Conservation (phyloP, 805 yeast genomes). For the Myxozyma udenii region DNA sequence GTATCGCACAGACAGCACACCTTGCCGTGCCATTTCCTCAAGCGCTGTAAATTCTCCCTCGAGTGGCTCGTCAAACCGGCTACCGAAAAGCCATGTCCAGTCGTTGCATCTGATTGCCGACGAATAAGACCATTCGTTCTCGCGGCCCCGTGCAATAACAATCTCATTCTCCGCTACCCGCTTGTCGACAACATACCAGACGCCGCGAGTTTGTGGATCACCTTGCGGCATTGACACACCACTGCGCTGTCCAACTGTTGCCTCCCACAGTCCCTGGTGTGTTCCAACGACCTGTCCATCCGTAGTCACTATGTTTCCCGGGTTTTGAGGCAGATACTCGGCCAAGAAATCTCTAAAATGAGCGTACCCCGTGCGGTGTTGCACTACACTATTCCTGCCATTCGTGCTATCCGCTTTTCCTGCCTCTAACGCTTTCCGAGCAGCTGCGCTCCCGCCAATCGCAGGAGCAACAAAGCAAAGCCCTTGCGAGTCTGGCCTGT, state of each 20-base stretch:
- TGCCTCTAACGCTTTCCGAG: conserved; percentile 5
- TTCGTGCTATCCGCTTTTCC: conserved; percentile 2
- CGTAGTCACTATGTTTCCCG: conserved; percentile 76
- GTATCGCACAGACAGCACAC: conserved; percentile 54
- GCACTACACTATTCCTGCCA: no score
- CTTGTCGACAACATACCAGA: conserved; percentile 85
- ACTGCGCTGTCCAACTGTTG: conserved; percentile 88
- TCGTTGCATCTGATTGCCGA: conserved; percentile 44
- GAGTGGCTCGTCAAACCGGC: neutral
- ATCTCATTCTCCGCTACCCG: conserved; percentile 61
- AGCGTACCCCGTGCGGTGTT: conserved; percentile 12
- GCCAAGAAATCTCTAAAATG: conserved; percentile 64
- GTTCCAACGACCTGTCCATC: conserved; percentile 74
- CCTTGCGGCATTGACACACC: conserved; percentile 88
- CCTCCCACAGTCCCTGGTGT: conserved; percentile 88
- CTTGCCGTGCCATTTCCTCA: conserved; percentile 20
- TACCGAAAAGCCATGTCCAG: conserved; percentile 50
- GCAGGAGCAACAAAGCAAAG: conserved; percentile 75
- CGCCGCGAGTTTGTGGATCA: conserved; percentile 57
- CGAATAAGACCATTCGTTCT: conserved; percentile 55
- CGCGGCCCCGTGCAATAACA: conserved; percentile 69
- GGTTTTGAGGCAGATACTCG: conserved; percentile 67
- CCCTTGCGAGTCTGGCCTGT: conserved; percentile 93
- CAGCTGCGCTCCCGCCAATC: conserved; percentile 16
- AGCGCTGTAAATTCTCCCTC: neutral